These are phyloP conservation scores for Colletotrichum sp. DNA, from an alignment of 2,329 filamentous ascomycete genomes.

Conservation along the genomic window DNA sequence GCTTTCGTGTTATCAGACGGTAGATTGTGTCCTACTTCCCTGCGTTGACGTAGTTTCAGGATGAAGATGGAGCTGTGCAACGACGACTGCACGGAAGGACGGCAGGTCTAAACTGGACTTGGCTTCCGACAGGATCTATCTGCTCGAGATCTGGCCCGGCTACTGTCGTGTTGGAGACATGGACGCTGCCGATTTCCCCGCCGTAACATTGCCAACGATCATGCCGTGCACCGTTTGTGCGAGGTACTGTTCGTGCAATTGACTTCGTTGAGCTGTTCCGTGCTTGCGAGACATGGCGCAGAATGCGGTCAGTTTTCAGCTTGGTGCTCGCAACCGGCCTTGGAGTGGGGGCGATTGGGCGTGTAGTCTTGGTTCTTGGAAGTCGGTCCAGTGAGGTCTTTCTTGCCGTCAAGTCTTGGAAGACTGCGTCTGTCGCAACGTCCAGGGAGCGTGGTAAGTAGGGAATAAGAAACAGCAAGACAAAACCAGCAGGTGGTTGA, in stretches of 20 bases:
- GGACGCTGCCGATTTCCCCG: not conserved
- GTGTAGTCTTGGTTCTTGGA: not conserved
- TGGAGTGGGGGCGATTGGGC: not conserved
- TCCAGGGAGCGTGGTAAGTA: not conserved
- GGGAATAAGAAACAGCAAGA: not conserved
- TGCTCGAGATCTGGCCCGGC: not conserved
- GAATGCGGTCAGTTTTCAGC: not conserved
- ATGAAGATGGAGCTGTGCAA: not conserved
- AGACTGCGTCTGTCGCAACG: not conserved
- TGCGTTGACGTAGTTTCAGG: slow-evolving; percentile 8
- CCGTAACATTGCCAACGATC: not conserved
- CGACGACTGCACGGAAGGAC: not conserved
- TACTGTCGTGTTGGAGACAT: not conserved
- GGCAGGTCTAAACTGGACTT: slow-evolving; percentile 2
- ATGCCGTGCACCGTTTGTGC: not conserved
- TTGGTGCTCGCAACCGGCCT: not conserved
- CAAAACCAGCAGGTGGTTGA: not conserved
- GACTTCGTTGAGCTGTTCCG: not conserved
- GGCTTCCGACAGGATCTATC: not conserved
- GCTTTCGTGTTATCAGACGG: not conserved
- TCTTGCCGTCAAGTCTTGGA: not conserved
- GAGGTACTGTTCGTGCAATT: not conserved
- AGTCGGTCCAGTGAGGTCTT: not conserved
- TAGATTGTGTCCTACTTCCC: not conserved
- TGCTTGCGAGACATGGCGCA: not conserved